Base-by-base conservation (phyloP, 495 filamentous ascomycete genomes). In the Aspergillus taichungensis region DNA sequence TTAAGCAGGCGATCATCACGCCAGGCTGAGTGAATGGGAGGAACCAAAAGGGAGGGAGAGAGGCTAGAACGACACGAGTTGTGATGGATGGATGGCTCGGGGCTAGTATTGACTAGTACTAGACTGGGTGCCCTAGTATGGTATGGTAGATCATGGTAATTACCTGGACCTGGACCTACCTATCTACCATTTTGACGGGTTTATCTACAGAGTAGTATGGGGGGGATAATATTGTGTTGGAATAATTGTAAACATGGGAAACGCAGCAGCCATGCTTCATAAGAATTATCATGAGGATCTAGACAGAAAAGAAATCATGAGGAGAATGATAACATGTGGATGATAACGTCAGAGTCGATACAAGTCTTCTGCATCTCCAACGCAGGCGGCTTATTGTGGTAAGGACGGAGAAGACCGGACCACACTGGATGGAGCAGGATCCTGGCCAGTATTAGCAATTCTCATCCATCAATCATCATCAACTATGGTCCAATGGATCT, bases 131-230 rank as follows among this genome's bases (percentile, higher is more conserved):
- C 45, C 45, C 42, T 46, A 24, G 18, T 24, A 24, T 24, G 18
- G 48, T 51, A 29, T 30, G 46, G 52, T 48, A 47, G 52, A 55
- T 51, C 47, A 51, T 51, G 41, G 52, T 50, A 55, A 48, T 54
- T 46, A 41, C 37, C 11, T 36, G 13, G 13, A 37, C 37, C 1
- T 7, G 18, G 28, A 39, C 28, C 13, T 6, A 34, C 18, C 4
- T 24, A 24, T 4, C 18, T 24, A 24, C 18, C 18, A 24, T 24
- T 2, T 24, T 4, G 18, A 4, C 4, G 18, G 18, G 4, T 24
- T 2, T 24, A 24, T 24, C 18, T 24, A 4, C n/a, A n/a, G n/a
- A n/a, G 18, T 24, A n/a, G 1, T 24, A 24, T 24, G 18, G 18
- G 18, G 18, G 18, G 18, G 18, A 4, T 24, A 24, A 24, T 24